Base-by-base conservation (phyloP, 192 early-diverging fungal species). In the Chytriomyces sp. region DNA sequence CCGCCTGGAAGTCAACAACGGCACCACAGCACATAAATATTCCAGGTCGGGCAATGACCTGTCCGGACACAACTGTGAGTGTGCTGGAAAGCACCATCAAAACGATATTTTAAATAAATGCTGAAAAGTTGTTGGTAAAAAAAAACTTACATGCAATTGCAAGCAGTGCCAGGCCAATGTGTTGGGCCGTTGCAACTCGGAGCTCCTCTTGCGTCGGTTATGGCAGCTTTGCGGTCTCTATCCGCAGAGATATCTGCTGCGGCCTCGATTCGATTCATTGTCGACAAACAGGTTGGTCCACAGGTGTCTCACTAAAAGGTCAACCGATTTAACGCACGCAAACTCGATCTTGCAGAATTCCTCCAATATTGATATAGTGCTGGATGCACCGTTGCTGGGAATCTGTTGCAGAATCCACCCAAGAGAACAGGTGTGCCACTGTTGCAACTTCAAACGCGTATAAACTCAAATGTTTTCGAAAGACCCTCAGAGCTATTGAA, bases 401-500 rank as follows among this genome's bases (percentile, higher is more conserved):
- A 35, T 73, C 26, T 73, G 59, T 43, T 63, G 57, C 43, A 18
- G 71, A 8, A 8, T 73, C 10, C 59, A 73, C 20, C 45, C 59
- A 16, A 63, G 62, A 44, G 71, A 73, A 10, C 71, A 73, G 69
- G 69, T 71, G 18, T 43, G 16, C n/a, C 18, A 24, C 28, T 68
- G 45, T 23, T 13, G 28, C 50, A 18, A 50, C 49, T 28, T 13
- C 49, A n/a, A 50, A 8, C 9, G 7, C 49, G 23, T 48, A 71
- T 23, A 2, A 71, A 71, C 53, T 20, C 53, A 20, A 13, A 20
- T 57, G 23, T 16, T 13, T 26, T 26, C 26, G 13, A 20, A 13
- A 71, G 60, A 73, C 71, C 11, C 61, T 73, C 3, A 2, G 71
- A 8, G 35, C 62, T 0, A 73, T 73, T 46, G 71, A 73, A 62